Conservation (phyloP, 2,329 filamentous ascomycete genomes). For the Fusarium sp. region DNA sequence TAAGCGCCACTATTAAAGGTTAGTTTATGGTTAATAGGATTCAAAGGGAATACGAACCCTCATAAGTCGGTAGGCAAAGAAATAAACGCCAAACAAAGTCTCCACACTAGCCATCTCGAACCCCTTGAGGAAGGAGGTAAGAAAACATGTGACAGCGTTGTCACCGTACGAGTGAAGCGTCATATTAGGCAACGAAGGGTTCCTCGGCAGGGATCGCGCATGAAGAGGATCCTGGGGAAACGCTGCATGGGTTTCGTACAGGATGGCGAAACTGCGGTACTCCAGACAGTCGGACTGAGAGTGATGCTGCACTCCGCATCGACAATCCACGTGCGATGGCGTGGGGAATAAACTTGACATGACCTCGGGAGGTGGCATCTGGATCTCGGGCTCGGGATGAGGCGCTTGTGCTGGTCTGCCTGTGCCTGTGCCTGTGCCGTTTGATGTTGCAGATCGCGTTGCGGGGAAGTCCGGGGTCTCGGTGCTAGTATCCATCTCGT, state of each 20-base stretch:
- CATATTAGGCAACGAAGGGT: constrained; percentile 41
- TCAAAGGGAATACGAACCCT: constrained; percentile 16
- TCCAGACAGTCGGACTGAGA: constrained; percentile 42
- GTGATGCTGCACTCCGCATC: constrained; percentile 44
- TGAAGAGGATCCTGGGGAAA: constrained; percentile 37
- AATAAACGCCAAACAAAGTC: constrained; percentile 42
- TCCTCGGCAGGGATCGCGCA: constrained; percentile 37
- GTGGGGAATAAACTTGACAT: constrained; percentile 26
- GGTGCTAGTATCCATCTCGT: constrained; percentile 7
- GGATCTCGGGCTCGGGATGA: constrained; percentile 2
- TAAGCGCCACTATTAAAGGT: constrained; percentile 39
- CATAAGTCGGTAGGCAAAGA: constrained; percentile 43
- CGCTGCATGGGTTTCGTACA: constrained; percentile 43
- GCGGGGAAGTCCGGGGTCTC: constrained; percentile 21
- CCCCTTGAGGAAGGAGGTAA: constrained; percentile 41
- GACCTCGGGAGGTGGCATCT: constrained; percentile 17
- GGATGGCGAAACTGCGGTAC: constrained; percentile 41
- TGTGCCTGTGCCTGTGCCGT: not conserved
- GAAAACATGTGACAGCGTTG: constrained; percentile 38
- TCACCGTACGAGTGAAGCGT: constrained; percentile 41
- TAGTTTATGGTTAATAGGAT: not conserved
- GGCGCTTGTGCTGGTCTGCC: constrained; percentile 2
- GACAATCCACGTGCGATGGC: constrained; percentile 40
- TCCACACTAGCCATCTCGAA: constrained; percentile 42
- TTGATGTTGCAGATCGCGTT: constrained; percentile 6